Evolutionary conservation across 192 early-diverging fungal genomes (phyloP), one percentile per base, ranked within the genome.

Genomic region (Lobosporangium transversale): DNA sequence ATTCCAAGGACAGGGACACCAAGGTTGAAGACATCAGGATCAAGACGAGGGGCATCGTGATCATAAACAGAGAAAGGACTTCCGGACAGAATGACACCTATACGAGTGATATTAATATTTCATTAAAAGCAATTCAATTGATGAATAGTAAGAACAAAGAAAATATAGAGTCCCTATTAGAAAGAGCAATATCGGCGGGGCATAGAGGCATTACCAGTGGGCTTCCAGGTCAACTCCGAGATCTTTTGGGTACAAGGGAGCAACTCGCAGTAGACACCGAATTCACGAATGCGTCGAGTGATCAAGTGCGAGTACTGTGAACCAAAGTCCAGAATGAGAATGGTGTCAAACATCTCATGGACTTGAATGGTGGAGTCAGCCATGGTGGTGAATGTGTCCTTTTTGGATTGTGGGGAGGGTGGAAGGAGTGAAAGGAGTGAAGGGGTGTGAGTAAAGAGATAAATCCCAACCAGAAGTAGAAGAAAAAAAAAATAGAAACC

Each of bases 271-370:
- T 99, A 99, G 55, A 99, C 94, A 60, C 97, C 97, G 70, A 93
- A 89, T 80, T 98, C 96, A 75, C 97, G 89, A 73, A 99, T 87
- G 58, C 97, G 91, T 36, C 96, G 89, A 43, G 96, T 94, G 83
- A 99, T 97, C 73, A 99, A 88, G 78, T 99, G 96, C 15, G 96
- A 96, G 85, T 97, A 97, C 84, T 99, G 97, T 32, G 95, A 97
- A 67, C 97, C 97, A 89, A 98, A 98, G 86, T 99, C 97, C 63
- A 99, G 87, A 83, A 99, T 99, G 65, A 99, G 90, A 83, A 99
- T 90, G 63, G 95, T 97, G 79, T 99, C 95, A 75, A 94, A 95
- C 71, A 93, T 83, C 65, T 89, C 86, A 79, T 92, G 87, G 66
- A 95, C 91, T 66, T 92, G 84, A 49, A 62, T 52, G 6, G 63